These are phyloP conservation scores for Nannizzia gypsea DNA, from an alignment of 2,329 filamentous ascomycete species.

Conservation along the genomic window DNA sequence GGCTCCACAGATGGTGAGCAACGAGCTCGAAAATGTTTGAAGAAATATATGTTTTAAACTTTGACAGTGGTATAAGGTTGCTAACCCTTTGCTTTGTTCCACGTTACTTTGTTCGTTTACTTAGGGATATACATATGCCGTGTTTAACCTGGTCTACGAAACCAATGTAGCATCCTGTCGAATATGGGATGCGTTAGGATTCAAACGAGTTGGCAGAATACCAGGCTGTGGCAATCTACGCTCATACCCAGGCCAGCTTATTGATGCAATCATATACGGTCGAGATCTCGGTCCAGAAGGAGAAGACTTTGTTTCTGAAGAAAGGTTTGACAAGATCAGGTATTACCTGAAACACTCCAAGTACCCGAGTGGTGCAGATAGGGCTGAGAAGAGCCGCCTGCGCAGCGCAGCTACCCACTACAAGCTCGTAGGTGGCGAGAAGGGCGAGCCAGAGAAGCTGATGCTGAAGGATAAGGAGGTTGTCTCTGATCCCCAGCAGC, in stretches of 20 bases:
- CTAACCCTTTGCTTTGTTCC: slow-evolving; percentile 20
- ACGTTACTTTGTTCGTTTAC: slow-evolving; percentile 11
- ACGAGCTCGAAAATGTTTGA: not conserved
- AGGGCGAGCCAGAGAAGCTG: slow-evolving; percentile 54
- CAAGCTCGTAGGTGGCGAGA: slow-evolving; percentile 52
- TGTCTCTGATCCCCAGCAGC: slow-evolving; percentile 73
- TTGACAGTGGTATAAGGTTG: not conserved
- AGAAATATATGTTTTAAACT: not conserved
- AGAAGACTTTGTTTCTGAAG: slow-evolving; percentile 80
- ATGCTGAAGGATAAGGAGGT: slow-evolving; percentile 99
- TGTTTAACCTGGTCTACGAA: slow-evolving; percentile 92
- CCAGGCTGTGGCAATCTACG: slow-evolving; percentile 58
- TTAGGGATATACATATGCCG: slow-evolving; percentile 75
- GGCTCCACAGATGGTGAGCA: slow-evolving; percentile 49
- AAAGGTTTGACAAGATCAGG: slow-evolving; percentile 96
- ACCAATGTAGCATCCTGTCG: slow-evolving; percentile 81
- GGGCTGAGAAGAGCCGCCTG: slow-evolving; percentile 88
- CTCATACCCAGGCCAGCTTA: slow-evolving; percentile 55
- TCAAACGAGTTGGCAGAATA: slow-evolving; percentile 81
- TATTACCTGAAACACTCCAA: slow-evolving; percentile 92
- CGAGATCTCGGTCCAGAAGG: slow-evolving; percentile 49
- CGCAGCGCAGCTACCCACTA: slow-evolving; percentile 92
- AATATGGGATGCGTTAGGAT: slow-evolving; percentile 84
- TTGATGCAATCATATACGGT: slow-evolving; percentile 70
- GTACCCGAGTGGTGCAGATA: slow-evolving; percentile 85